phyloP scores from a whole-genome alignment of 495 filamentous ascomycete genomes.

The Peziza echinospora region DNA sequence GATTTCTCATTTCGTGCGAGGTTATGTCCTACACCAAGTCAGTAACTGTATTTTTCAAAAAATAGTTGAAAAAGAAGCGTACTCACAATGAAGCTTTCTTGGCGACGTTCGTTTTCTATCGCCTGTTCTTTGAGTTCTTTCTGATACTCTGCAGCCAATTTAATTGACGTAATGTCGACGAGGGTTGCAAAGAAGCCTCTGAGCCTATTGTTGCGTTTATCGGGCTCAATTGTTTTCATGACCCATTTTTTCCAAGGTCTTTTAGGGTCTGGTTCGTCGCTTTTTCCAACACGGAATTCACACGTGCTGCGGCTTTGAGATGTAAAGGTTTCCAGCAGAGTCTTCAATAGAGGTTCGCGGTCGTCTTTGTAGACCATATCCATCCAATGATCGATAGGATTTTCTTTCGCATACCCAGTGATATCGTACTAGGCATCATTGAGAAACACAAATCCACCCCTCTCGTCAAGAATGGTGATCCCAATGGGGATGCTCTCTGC shows the following conservation, averaged over 20 bases:
- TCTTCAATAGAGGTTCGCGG: not conserved
- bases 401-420: not conserved
- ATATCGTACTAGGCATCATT: not conserved
- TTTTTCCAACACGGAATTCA: not conserved
- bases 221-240: not conserved
- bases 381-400: not conserved
- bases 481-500: not conserved
- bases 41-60: no score
- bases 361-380: not conserved
- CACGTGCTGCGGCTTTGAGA: not conserved
- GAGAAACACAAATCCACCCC: not conserved
- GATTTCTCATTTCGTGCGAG: no score
- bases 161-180: conserved; percentile 32
- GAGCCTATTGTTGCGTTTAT: conserved; percentile 30
- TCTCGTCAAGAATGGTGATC: not conserved
- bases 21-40: no score
- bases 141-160: conserved; percentile 23
- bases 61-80: no score
- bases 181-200: conserved; percentile 31
- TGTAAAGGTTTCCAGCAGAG: not conserved
- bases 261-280: not conserved
- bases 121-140: no score
- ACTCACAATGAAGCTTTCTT: no score
- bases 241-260: not conserved
- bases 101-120: no score